Evolutionary conservation across 495 filamentous ascomycete genomes (phyloP).

Genomic region (Tuber microsphaerosporum): DNA sequence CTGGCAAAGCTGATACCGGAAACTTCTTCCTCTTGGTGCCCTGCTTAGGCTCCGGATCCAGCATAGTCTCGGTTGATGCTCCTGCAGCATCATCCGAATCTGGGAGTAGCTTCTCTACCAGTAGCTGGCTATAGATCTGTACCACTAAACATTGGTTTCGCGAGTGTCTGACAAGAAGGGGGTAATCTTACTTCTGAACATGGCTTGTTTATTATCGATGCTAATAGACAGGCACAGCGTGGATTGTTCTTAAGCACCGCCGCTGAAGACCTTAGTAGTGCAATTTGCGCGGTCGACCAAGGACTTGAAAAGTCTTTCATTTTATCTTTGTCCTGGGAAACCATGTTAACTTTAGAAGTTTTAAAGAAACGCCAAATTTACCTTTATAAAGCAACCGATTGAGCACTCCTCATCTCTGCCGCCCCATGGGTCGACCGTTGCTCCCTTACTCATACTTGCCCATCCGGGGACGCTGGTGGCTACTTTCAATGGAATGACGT

Average conservation of each 20-base stretch:
- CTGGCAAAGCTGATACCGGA: slow-evolving; percentile 19
- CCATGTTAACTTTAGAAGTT: background rate
- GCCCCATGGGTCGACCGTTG: slow-evolving; percentile 27
- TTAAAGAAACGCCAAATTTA: slow-evolving; percentile 3
- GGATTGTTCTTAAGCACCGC: slow-evolving; percentile 36
- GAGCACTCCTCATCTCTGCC: slow-evolving; percentile 23
- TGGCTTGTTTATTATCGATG: slow-evolving; percentile 34
- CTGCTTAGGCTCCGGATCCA: slow-evolving; percentile 10
- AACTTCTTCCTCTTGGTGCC: slow-evolving; percentile 37
- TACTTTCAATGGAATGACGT: slow-evolving; percentile 14
- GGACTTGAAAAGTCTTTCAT: background rate
- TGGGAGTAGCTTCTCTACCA: slow-evolving; percentile 26
- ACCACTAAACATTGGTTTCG: background rate
- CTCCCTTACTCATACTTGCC: slow-evolving; percentile 24
- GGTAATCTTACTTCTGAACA: slow-evolving; percentile 32
- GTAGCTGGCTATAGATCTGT: slow-evolving; percentile 30
- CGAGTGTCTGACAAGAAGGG: background rate
- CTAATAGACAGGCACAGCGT: slow-evolving; percentile 33
- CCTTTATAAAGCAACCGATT: slow-evolving; percentile 33
- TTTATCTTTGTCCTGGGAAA: slow-evolving; percentile 6
- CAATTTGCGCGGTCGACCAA: slow-evolving; percentile 31
- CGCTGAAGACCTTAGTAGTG: slow-evolving; percentile 27
- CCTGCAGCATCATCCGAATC: background rate
- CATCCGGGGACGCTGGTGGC: slow-evolving; percentile 33
- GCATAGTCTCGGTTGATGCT: slow-evolving; percentile 10